Conservation (phyloP, 768 basidiomycete genomes). For the Tylopilus rubrobrunneus region DNA sequence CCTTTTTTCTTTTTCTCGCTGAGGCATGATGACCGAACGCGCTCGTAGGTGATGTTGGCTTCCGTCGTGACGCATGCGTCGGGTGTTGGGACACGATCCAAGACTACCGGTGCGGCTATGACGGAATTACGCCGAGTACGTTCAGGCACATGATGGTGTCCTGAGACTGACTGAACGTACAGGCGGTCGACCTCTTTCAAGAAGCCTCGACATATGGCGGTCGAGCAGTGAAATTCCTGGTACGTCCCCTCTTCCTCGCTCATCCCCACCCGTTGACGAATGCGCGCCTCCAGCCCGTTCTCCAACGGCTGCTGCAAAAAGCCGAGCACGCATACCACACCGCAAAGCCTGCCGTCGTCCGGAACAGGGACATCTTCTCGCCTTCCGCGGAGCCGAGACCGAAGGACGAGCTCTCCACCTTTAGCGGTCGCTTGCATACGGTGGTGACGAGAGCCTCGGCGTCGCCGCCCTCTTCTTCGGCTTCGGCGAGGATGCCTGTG, state of each 20-base stretch:
- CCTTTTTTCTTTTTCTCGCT: not conserved
- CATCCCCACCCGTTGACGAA: conserved; percentile 1
- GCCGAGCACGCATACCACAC: conserved; percentile 51
- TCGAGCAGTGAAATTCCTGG: conserved; percentile 66
- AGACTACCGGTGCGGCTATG: conserved; percentile 68
- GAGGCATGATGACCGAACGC: not conserved
- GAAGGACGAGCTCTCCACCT: conserved; percentile 72
- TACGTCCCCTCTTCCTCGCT: conserved; percentile 28
- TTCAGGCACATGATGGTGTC: not conserved
- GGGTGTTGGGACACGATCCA: conserved; percentile 42
- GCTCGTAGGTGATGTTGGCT: conserved; percentile 63
- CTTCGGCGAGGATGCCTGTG: not conserved
- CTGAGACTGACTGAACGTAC: not conserved
- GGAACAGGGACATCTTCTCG: conserved; percentile 55
- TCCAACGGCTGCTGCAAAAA: conserved; percentile 57
- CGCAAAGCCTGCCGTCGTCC: conserved; percentile 42
- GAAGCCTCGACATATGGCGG: conserved; percentile 60
- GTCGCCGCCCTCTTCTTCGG: not conserved
- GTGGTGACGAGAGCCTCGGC: conserved; percentile 45
- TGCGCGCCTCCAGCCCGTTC: conserved; percentile 49
- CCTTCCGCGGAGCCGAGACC: conserved; percentile 41
- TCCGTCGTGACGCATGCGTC: conserved; percentile 72
- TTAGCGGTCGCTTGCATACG: conserved; percentile 71
- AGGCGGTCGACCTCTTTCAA: conserved; percentile 63
- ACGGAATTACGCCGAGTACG: conserved; percentile 48